Evolutionary conservation across 768 basidiomycete species (phyloP), one percentile per base, ranked within the genome.

Genomic region (Atractiella rhizophila): DNA sequence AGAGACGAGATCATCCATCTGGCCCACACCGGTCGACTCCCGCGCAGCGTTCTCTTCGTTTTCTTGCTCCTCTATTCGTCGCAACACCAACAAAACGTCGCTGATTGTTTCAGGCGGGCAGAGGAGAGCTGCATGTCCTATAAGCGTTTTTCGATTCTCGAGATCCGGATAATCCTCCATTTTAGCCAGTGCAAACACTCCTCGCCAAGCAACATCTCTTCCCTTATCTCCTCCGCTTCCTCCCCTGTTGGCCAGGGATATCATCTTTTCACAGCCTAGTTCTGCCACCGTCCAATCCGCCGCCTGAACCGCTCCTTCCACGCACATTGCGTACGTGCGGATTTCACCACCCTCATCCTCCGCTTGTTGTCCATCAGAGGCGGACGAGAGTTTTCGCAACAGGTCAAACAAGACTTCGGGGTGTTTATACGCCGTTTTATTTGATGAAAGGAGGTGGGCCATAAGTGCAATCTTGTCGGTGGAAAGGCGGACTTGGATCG

Each of bases 371-470:
- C n/a, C n/a, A n/a, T n/a, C n/a, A n/a, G n/a, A n/a, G n/a, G n/a
- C n/a, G n/a, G n/a, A n/a, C 1, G 88, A 86, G 7, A 98, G 72
- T 59, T 88, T 91, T 59, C 72, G 64, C 13, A 75, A 70, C 27
- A 98, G 69, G 37, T 94, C 86, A 16, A 96, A 67, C 36, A 98
- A 73, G 43, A 96, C 76, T 52, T 86, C 74, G 1, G 78, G 71
- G 55, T 96, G 83, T 47, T 77, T 79, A 61, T 83, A 88, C 2
- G 85, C 81, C 39, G 83, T 78, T 47, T 62, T 66, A 44, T 80
- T 86, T 53, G 71, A 72, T 7, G 76, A 74, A 23, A 98, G 68
- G 30, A 98, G 75, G 11, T 70, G 73, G 2, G 79, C 74, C 35
- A 98, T 68, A n/a, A 94, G 68, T 2, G 72, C 72, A 15, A 98